Conservation (phyloP, 2,329 filamentous ascomycete genomes). For the Aspergillus jensenii region DNA sequence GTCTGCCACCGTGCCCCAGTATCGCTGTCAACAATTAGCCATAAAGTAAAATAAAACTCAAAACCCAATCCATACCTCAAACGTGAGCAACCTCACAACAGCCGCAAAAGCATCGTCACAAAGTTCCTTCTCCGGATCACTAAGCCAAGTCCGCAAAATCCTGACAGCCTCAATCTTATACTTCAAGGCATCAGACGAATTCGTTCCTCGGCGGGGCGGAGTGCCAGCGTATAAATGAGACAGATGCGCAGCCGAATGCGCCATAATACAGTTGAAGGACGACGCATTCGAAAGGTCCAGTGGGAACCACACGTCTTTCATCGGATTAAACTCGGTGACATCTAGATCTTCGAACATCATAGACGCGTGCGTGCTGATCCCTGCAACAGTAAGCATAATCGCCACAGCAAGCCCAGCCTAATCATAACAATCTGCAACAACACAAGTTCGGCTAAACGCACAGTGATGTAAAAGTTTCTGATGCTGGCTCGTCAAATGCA, state of each 20-base stretch:
- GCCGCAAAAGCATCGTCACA: constrained; percentile 37
- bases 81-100: constrained; percentile 33
- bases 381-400: constrained; percentile 13
- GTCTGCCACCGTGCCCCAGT: constrained; percentile 34
- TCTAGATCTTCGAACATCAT: constrained; percentile 34
- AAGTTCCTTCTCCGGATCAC: constrained; percentile 28
- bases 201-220: constrained; percentile 24
- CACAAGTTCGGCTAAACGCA: constrained; percentile 15
- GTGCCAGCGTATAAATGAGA: constrained; percentile 32
- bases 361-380: constrained; percentile 31
- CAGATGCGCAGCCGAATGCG: constrained; percentile 42
- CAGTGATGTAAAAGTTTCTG: constrained; percentile 41
- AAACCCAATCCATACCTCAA: constrained; percentile 25
- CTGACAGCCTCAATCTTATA: constrained; percentile 39
- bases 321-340: constrained; percentile 36
- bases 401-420: too few species aligned
- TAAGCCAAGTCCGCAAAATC: constrained; percentile 36
- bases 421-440: background rate
- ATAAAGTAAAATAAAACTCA: too few species aligned
- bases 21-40: constrained; percentile 19
- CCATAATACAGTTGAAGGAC: constrained; percentile 44
- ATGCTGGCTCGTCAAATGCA: constrained; percentile 34
- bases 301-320: constrained; percentile 43
- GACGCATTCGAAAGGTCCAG: constrained; percentile 43
- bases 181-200: constrained; percentile 21